phyloP scores from a whole-genome alignment of 1,139 yeast species.

The Sugiyamaella pinicola region DNA sequence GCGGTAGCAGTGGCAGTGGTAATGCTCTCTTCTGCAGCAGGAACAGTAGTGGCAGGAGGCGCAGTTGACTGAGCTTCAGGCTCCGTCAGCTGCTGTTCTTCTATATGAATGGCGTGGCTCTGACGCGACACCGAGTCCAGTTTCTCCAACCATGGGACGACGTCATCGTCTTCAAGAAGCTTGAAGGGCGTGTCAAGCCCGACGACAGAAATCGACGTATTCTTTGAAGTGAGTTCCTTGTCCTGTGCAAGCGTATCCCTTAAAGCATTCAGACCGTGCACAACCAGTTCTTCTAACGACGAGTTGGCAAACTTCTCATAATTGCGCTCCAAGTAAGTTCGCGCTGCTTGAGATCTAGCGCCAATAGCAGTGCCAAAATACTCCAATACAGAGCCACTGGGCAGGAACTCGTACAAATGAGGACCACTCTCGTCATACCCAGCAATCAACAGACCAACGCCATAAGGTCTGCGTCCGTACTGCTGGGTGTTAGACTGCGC shows the following conservation, averaged over 20 bases:
- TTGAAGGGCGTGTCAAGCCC: slow-evolving; percentile 77
- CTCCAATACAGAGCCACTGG: slow-evolving; percentile 91
- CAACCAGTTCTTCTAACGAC: slow-evolving; percentile 70
- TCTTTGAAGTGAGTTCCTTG: slow-evolving; percentile 79
- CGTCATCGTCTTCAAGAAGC: slow-evolving; percentile 82
- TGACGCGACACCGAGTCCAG: slow-evolving; percentile 56
- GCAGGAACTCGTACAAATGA: slow-evolving; percentile 92
- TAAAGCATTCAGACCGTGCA: slow-evolving; percentile 86
- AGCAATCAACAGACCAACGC: slow-evolving; percentile 90
- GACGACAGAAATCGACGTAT: slow-evolving; percentile 89
- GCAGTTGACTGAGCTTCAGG: background rate
- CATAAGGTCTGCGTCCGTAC: slow-evolving; percentile 96
- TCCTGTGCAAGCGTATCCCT: slow-evolving; percentile 95
- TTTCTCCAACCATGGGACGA: slow-evolving; percentile 71
- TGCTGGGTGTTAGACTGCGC: slow-evolving; percentile 97
- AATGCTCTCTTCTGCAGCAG: slow-evolving; percentile 4
- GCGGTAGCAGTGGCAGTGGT: slow-evolving; percentile 16
- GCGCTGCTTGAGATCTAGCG: slow-evolving; percentile 97
- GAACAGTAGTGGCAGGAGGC: slow-evolving; percentile 16
- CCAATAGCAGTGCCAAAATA: slow-evolving; percentile 95
- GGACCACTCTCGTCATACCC: slow-evolving; percentile 95
- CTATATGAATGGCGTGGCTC: slow-evolving; percentile 16
- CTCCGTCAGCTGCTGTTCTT: slow-evolving; percentile 4
- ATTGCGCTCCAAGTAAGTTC: slow-evolving; percentile 90
- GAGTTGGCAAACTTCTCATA: slow-evolving; percentile 66